A percentile compares a stretch with the other conserved stretches of the same genome.
Conservation (phyloP, 2,329 filamentous ascomycete species). For the Pseudonectria buxi region DNA sequence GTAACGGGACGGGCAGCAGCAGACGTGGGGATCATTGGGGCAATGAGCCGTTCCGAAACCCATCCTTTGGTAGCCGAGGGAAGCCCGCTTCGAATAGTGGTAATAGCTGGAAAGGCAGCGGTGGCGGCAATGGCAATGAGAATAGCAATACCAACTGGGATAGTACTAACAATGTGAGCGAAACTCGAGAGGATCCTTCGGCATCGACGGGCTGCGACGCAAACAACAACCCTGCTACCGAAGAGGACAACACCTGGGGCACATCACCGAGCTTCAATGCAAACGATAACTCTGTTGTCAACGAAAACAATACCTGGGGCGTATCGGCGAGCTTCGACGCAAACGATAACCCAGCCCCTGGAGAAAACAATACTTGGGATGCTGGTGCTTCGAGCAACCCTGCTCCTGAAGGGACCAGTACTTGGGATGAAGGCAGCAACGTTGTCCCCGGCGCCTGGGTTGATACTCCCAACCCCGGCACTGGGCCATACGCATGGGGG, state of each 20-base stretch:
- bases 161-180: too few relatives aligned
- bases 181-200: too few relatives aligned
- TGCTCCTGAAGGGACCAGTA: not conserved
- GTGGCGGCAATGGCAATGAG: conserved; percentile 1
- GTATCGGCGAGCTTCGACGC: too few relatives aligned
- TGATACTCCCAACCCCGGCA: conserved; percentile 3
- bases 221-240: too few relatives aligned
- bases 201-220: too few relatives aligned
- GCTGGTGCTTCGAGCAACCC: too few relatives aligned
- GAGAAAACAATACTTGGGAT: too few relatives aligned
- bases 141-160: not conserved
- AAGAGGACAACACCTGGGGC: too few relatives aligned
- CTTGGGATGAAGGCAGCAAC: conserved; percentile 12
- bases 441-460: conserved; percentile 29
- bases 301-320: too few relatives aligned
- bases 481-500: conserved; percentile 18
- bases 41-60: conserved; percentile 6
- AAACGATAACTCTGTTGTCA: too few relatives aligned
- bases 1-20: conserved; percentile 10
- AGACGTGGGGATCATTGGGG: conserved; percentile 16
- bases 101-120: conserved; percentile 5
- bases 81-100: not conserved
- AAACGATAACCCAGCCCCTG: too few relatives aligned
- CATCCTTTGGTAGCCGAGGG: conserved; percentile 1
- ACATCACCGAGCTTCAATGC: too few relatives aligned